Conservation (phyloP, 768 basidiomycete species). For the Rhodocollybia butyracea region DNA sequence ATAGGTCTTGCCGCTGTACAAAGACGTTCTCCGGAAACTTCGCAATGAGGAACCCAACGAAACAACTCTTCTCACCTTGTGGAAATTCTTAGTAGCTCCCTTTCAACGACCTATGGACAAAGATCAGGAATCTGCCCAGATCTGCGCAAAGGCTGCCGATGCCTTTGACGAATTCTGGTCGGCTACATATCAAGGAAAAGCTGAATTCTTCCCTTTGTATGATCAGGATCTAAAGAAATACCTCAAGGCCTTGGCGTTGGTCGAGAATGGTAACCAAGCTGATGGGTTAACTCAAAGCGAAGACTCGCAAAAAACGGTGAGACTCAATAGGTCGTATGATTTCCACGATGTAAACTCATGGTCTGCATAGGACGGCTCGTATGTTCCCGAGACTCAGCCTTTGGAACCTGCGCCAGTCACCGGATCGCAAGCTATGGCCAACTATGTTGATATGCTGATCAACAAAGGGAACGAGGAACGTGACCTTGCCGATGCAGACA, state of each 20-base stretch:
- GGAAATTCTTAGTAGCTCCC: constrained; percentile 31
- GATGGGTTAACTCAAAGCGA: neutral
- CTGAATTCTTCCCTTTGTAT: constrained; percentile 17
- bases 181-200: constrained; percentile 26
- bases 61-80: constrained; percentile 20
- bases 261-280: neutral
- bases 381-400: neutral
- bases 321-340: neutral
- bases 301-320: neutral
- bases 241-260: constrained; percentile 24
- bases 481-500: neutral
- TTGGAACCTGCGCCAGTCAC: neutral
- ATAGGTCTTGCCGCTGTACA: constrained; percentile 21
- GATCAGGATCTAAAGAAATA: constrained; percentile 29
- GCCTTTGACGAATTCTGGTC: constrained; percentile 39
- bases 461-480: too few species aligned
- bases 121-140: too few species aligned
- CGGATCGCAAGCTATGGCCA: neutral
- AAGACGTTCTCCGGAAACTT: neutral
- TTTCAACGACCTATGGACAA: constrained; percentile 35
- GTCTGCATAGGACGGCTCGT: neutral
- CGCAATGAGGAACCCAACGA: constrained; percentile 3
- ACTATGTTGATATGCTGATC: neutral
- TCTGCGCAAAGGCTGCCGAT: constrained; percentile 31
- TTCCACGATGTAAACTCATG: neutral